These are phyloP conservation scores for Pseudocercospora fijiensis DNA, from an alignment of 2,329 filamentous ascomycete genomes.

Conservation along the genomic window DNA sequence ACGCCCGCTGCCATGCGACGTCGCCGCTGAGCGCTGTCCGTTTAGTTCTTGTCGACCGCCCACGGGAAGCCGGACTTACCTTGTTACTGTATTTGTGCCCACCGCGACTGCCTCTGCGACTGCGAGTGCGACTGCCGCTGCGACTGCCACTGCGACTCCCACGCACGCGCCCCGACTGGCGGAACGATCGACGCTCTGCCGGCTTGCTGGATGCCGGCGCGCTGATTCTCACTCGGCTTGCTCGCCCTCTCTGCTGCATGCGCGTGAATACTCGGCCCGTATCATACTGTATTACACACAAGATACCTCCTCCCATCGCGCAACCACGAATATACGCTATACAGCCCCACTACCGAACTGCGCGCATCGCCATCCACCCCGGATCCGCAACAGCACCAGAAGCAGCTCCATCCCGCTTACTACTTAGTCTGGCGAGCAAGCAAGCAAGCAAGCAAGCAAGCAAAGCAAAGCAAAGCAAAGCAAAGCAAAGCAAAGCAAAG, in stretches of 20 bases:
- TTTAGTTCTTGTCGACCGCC: neutral
- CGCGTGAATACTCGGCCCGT: conserved; percentile 2
- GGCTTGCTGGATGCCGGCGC: conserved; percentile 9
- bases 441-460: conserved; percentile 5
- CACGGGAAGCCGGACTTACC: neutral
- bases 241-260: neutral
- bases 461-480: too few relatives aligned
- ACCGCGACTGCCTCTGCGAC: neutral
- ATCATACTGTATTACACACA: neutral
- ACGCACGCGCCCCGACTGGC: neutral
- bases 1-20: conserved; percentile 3
- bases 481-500: too few relatives aligned
- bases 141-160: neutral
- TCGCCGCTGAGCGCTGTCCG: neutral
- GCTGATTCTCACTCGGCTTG: neutral
- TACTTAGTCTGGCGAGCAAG: neutral
- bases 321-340: neutral
- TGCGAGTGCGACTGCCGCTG: neutral
- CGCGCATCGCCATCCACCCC: conserved; percentile 2
- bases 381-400: neutral
- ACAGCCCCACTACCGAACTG: neutral
- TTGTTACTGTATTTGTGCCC: neutral
- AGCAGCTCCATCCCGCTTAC: conserved; percentile 4
- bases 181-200: conserved; percentile 12
- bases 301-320: neutral